phyloP scores from a whole-genome alignment of 202 grass and related monocot species.

The Schoenoplectus triqueter region DNA sequence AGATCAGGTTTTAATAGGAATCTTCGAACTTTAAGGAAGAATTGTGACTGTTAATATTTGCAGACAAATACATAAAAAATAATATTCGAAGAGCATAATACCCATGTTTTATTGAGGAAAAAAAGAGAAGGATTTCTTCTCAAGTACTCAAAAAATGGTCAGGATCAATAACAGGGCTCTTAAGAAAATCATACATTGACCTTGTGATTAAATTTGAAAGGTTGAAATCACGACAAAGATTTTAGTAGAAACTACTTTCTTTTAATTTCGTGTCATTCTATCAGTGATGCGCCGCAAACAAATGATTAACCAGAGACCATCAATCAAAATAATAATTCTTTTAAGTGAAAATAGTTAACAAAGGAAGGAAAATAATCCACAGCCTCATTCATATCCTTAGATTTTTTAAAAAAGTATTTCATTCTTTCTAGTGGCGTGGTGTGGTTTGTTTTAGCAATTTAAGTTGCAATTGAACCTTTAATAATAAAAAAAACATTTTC shows the following conservation, averaged over 20 bases:
- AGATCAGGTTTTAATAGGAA: slow-evolving; percentile 19
- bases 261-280: too few species aligned
- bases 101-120: background rate
- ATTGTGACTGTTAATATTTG: slow-evolving; percentile 4
- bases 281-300: too few species aligned
- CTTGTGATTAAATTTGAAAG: too few species aligned
- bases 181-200: too few species aligned
- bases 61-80: slow-evolving; percentile 23
- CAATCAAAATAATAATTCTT: too few species aligned
- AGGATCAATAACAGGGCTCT: background rate
- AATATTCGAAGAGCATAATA: background rate
- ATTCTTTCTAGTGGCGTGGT: background rate
- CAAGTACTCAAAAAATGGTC: background rate
- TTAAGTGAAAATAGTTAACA: too few species aligned
- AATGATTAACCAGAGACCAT: too few species aligned
- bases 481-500: background rate
- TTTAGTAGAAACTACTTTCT: too few species aligned
- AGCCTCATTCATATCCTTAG: too few species aligned
- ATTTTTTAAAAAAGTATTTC: background rate
- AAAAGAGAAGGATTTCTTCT: background rate
- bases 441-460: background rate
- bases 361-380: too few species aligned
- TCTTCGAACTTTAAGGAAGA: background rate
- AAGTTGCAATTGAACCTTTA: background rate
- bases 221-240: too few species aligned